These are phyloP conservation scores for Escovopsis sp. DNA, from an alignment of 2,329 filamentous ascomycete genomes.

Conservation along the genomic window DNA sequence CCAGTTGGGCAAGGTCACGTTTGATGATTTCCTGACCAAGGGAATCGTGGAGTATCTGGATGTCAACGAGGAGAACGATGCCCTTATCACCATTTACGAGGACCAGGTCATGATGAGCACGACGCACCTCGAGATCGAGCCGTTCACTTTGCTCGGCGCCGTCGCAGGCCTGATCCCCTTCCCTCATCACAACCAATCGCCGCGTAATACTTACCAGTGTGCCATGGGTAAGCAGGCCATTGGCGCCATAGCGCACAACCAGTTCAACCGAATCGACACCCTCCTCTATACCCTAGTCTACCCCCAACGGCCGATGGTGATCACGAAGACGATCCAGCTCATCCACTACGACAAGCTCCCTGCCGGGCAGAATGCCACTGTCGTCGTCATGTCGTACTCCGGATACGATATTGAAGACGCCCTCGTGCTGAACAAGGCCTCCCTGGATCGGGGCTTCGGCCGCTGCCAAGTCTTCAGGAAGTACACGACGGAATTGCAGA, in stretches of 20 bases:
- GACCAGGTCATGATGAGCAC: conserved; percentile 67
- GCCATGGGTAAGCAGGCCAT: conserved; percentile 99
- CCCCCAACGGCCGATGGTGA: conserved; percentile 93
- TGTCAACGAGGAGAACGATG: conserved; percentile 96
- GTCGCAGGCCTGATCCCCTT: conserved; percentile 95
- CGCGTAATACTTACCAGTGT: conserved; percentile 96
- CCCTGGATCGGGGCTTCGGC: conserved; percentile 85
- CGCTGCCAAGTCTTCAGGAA: conserved; percentile 98
- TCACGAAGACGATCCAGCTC: conserved; percentile 89
- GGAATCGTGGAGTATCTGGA: conserved; percentile 94
- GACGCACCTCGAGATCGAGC: conserved; percentile 94
- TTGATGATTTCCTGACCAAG: conserved; percentile 83
- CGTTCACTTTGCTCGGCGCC: conserved; percentile 89
- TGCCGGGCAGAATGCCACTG: conserved; percentile 89
- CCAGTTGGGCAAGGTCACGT: conserved; percentile 69
- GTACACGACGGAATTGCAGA: conserved; percentile 71
- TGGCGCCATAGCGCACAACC: conserved; percentile 93
- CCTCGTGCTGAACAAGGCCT: conserved; percentile 90
- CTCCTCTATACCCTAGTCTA: conserved; percentile 95
- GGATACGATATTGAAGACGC: conserved; percentile 99
- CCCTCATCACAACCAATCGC: conserved; percentile 97
- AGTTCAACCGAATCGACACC: conserved; percentile 93
- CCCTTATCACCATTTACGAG: conserved; percentile 82
- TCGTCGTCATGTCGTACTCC: conserved; percentile 98
- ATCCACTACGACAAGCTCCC: conserved; percentile 96